A percentile compares a stretch with the other conserved stretches of the same genome.
Evolutionary conservation across 257 asterid genomes (phyloP).

Genomic region (Ehretia macrophylla): DNA sequence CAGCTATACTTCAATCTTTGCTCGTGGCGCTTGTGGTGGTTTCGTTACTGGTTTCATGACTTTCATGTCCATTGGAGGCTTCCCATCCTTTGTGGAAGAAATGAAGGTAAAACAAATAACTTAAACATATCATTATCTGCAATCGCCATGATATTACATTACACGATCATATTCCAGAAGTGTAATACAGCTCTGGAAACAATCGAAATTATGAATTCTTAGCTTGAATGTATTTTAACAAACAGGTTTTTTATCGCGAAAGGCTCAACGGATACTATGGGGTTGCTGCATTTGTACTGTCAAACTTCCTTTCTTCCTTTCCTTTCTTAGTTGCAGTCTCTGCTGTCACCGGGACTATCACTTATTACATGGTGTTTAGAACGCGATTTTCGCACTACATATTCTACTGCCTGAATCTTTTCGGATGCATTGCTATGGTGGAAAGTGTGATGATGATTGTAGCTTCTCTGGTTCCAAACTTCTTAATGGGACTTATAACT

Average conservation of each 20-base stretch:
- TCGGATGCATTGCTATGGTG: conserved; percentile 82
- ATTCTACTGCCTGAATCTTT: conserved; percentile 68
- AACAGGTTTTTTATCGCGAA: conserved; percentile 69
- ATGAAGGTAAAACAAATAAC: conserved; percentile 49
- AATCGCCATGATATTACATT: background rate
- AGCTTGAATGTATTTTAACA: background rate
- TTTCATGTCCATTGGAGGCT: conserved; percentile 97
- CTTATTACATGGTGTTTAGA: conserved; percentile 72
- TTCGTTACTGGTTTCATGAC: conserved; percentile 89
- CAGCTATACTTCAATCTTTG: conserved; percentile 76
- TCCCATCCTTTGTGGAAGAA: conserved; percentile 92
- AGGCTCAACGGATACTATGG: conserved; percentile 91
- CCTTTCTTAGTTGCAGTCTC: conserved; percentile 76
- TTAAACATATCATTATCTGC: background rate
- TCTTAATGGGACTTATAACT: conserved; percentile 85
- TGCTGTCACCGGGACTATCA: conserved; percentile 57
- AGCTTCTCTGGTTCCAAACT: conserved; percentile 86
- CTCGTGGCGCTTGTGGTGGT: conserved; percentile 94
- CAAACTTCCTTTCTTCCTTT: conserved; percentile 77
- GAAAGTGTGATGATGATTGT: conserved; percentile 96
- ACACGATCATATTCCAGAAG: too few relatives aligned
- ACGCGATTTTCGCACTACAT: conserved; percentile 51
- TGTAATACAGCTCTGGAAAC: background rate
- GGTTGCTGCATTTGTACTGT: conserved; percentile 62
- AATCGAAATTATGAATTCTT: background rate